A percentile compares a stretch with the other conserved stretches of the same genome.
Conservation (phyloP, 73 alveolate species). For the Paramecium biaurelia region DNA sequence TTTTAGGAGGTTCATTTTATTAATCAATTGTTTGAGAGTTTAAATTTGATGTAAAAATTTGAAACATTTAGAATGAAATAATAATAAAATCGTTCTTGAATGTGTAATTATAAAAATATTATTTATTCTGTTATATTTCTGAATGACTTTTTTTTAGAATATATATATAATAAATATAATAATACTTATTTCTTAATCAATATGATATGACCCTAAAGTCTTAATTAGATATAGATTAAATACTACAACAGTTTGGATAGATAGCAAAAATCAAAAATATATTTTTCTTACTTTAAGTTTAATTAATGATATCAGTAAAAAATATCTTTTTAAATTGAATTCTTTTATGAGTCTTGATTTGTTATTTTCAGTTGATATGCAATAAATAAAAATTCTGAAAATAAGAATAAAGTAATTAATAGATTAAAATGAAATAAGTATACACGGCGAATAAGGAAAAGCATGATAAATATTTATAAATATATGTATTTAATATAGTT, state of each 20-base stretch:
- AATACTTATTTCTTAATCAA: too few species aligned
- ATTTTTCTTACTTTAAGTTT: background rate
- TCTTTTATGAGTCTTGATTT: background rate
- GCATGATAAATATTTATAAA: background rate
- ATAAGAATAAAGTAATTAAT: background rate
- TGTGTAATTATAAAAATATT: background rate
- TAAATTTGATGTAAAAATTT: background rate
- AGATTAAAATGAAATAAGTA: background rate
- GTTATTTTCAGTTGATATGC: background rate
- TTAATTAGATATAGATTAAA: background rate
- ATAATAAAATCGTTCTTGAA: background rate
- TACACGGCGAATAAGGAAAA: background rate
- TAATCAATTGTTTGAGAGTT: background rate
- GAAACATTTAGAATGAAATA: background rate
- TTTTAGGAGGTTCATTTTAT: background rate
- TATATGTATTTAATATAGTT: background rate
- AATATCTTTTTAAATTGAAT: background rate
- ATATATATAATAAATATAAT: too few species aligned
- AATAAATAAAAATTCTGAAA: too few species aligned
- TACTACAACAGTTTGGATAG: background rate
- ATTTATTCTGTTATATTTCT: background rate
- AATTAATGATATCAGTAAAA: background rate
- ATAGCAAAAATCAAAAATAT: too few species aligned
- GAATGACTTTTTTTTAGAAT: background rate
- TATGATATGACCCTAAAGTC: background rate